Conservation (phyloP, 208 protist genomes). For the Acanthamoeba lenticulata region DNA sequence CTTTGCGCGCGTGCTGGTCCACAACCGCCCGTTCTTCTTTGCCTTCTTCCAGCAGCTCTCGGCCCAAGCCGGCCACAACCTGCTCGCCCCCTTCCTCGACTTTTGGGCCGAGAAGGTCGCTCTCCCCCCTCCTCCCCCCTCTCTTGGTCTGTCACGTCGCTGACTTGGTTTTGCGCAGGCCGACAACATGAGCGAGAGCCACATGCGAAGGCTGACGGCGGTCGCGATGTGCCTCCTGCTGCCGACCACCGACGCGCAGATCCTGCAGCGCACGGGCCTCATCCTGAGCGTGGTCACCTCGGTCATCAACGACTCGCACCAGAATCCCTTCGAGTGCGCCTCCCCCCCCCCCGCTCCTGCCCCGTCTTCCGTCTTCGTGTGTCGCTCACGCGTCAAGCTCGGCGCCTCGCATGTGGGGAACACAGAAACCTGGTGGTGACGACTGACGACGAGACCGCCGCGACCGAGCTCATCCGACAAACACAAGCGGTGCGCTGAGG, state of each 20-base stretch:
- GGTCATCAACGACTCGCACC: not conserved
- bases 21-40: slow-evolving; percentile 53
- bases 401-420: no score
- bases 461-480: slow-evolving; percentile 64
- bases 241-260: slow-evolving; percentile 2
- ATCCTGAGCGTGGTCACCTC: slow-evolving; percentile 50
- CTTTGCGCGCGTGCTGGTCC: slow-evolving; percentile 52
- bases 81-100: slow-evolving; percentile 8
- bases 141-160: not conserved
- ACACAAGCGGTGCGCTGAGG: slow-evolving; percentile 15
- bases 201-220: slow-evolving; percentile 66
- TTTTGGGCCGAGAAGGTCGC: slow-evolving; percentile 57
- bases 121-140: not conserved
- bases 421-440: slow-evolving; percentile 42
- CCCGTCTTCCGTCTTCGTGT: not conserved
- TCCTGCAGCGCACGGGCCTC: slow-evolving; percentile 29
- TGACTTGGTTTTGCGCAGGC: not conserved
- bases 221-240: slow-evolving; percentile 50
- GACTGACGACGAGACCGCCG: not conserved
- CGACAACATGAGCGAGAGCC: slow-evolving; percentile 36
- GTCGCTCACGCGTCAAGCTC: no score
- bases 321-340: slow-evolving; percentile 14
- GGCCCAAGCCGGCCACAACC: slow-evolving; percentile 8
- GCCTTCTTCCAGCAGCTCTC: slow-evolving; percentile 63
- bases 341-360: not conserved